Evolutionary conservation across 805 yeast genomes (phyloP).

Genomic region (Cyberlindnera misumaiensis): DNA sequence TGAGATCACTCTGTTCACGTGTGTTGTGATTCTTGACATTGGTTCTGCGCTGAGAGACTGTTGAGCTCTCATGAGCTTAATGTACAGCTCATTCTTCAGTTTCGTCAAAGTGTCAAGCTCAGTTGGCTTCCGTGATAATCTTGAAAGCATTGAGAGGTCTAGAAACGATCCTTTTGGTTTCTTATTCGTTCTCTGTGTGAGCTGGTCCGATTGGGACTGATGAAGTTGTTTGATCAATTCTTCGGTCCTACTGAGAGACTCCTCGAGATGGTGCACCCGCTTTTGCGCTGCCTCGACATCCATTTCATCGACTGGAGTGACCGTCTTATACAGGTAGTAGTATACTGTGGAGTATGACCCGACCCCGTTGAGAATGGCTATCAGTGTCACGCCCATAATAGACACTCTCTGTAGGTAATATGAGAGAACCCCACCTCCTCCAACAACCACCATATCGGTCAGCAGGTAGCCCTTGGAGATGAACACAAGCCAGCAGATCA

Average conservation of each 20-base stretch:
- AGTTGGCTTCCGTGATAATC: conserved; percentile 1
- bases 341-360: conserved; percentile 24
- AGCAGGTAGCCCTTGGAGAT: conserved; percentile 15
- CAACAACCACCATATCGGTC: conserved; percentile 15
- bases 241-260: conserved; percentile 16
- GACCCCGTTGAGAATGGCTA: conserved; percentile 21
- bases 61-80: conserved; percentile 15
- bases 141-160: conserved; percentile 7
- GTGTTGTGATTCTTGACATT: neutral
- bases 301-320: conserved; percentile 1
- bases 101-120: conserved; percentile 14
- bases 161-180: conserved; percentile 19
- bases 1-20: conserved; percentile 15
- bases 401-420: conserved; percentile 16
- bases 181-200: conserved; percentile 12
- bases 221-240: conserved; percentile 9
- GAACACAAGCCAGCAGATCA: conserved; percentile 14
- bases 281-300: conserved; percentile 4
- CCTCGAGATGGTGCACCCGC: conserved; percentile 10
- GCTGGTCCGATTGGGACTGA: neutral
- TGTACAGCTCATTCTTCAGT: conserved; percentile 20
- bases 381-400: conserved; percentile 22
- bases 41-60: conserved; percentile 1
- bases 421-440: conserved; percentile 8
- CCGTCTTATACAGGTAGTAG: conserved; percentile 15